These are phyloP conservation scores for Acrodontium crateriforme DNA, from an alignment of 2,329 filamentous ascomycete species.

Conservation along the genomic window DNA sequence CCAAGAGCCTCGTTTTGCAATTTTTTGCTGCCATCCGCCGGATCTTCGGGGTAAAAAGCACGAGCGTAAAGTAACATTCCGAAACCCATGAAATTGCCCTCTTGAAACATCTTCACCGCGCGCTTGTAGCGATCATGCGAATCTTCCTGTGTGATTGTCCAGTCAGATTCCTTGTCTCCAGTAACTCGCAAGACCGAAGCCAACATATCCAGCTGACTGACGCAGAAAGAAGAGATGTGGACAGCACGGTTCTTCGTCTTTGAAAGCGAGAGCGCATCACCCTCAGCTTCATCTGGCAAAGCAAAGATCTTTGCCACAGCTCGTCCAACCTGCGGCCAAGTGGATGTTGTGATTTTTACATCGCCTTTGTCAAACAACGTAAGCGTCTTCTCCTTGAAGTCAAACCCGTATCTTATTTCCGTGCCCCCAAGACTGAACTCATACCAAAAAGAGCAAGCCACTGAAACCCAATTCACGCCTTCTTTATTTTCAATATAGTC, in stretches of 20 bases:
- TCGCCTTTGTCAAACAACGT: slow-evolving; percentile 16
- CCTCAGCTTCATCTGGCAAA: slow-evolving; percentile 12
- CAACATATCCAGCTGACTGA: slow-evolving; percentile 27
- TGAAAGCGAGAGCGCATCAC: slow-evolving; percentile 7
- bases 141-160: slow-evolving; percentile 17
- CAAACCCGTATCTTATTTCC: slow-evolving; percentile 17
- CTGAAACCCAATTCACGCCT: slow-evolving; percentile 11
- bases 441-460: slow-evolving; percentile 21
- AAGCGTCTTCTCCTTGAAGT: slow-evolving; percentile 12
- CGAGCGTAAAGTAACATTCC: slow-evolving; percentile 40
- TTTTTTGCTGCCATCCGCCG: slow-evolving; percentile 19
- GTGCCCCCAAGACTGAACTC: slow-evolving; percentile 13
- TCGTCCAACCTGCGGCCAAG: slow-evolving; percentile 20
- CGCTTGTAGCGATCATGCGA: slow-evolving; percentile 33
- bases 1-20: slow-evolving; percentile 9
- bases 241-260: slow-evolving; percentile 19
- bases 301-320: slow-evolving; percentile 22
- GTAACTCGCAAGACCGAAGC: slow-evolving; percentile 23
- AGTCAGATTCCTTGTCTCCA: slow-evolving; percentile 21
- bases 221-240: slow-evolving; percentile 20
- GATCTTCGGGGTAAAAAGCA: slow-evolving; percentile 28
- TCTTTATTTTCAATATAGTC: slow-evolving; percentile 11
- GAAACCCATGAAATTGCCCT: slow-evolving; percentile 32
- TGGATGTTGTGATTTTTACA: slow-evolving; percentile 19
- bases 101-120: slow-evolving; percentile 31